Base-by-base conservation (phyloP, 345 rosid species). In the Populus davidiana region DNA sequence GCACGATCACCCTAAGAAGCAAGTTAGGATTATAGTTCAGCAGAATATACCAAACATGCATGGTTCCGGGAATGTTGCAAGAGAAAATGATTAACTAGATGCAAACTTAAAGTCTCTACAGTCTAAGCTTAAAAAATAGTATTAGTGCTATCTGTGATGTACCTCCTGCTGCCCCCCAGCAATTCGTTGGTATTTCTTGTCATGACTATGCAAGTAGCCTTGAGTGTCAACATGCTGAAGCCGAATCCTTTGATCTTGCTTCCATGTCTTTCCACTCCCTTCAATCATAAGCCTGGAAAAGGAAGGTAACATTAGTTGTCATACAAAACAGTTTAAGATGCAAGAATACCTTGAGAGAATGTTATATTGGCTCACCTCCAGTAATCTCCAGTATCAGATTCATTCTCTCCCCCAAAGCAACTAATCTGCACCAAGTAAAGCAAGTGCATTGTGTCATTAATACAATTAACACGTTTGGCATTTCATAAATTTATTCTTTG, bases 131-230 rank as follows among this genome's bases (percentile, higher is more conserved):
- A 23, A 35, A 17, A 20, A 49, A 10, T 49, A 36, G 7, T 25
- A 39, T 33, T n/a, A 20, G 70, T 12, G 62, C 21, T 59, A 52
- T 56, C 5, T 54, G 41, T 16, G 43, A 20, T 69, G 20, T 38
- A 94, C 98, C 97, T 96, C 99, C 80, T 96, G 99, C 81, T 96
- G 99, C n/a, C 97, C 98, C 72, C 99, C 99, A 69, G 98, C 99
- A 66, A 94, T 91, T n/a, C 98, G 88, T 76, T 89, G 87, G 88
- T 94, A 96, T 82, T 91, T 96, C 89, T 94, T 96, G 90, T 92
- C 92, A 72, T 96, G 99, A 79, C 99, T 94, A 78, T 96, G 99
- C 59, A 96, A 86, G 81, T 90, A 96, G 70, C 97, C 99, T 54
- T 91, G 81, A 9, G 99, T 96, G 88, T 96, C 99, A 67, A 96